Base-by-base conservation (phyloP, 1,284 basidiomycete species). In the Sanghuangporus sanghuang region DNA sequence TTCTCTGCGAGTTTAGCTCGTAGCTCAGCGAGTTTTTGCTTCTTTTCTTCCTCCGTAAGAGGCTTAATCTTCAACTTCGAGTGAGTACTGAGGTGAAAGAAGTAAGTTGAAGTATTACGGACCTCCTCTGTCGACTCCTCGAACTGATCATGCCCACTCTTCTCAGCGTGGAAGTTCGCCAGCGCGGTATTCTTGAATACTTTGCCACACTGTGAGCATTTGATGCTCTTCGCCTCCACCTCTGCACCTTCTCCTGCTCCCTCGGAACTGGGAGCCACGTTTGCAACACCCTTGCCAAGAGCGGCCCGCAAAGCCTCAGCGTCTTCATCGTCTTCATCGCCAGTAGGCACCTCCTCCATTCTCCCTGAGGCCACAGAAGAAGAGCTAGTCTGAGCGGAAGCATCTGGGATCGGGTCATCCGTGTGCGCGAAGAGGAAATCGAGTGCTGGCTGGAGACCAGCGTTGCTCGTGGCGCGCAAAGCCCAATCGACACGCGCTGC, bases 101-200 rank as follows among this genome's bases (percentile, higher is more conserved):
- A 32, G 27, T n/a, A 14, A n/a, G 2, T 53, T n/a, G 40, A 23
- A 38, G 32, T 11, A 23, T 53, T 62, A 69, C 76, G 65, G 38
- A 93, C 93, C 83, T 97, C 96, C 72, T 98, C 95, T 0, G 89
- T 92, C 4, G 92, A 95, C 74, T 99, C 96, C 72, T 96, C 95
- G 69, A 98, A 98, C 68, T 94, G 86, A 73, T 93, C 89, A 73
- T 98, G 96, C 0, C 96, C 96, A 67, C 89, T 92, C 78, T 95
- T 96, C 75, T 97, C 94, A 2, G 96, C 96, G 72, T 98, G 96
- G 76, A 89, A 98, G 69, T 91, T 92, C 18, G 96, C 96, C 11
- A 96, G 80, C 1, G 92, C 93, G 6, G 92, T 88, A 67, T 93
- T 94, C 72, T 86, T 88, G 81, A 96, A 96, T 38, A 86, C 80